phyloP scores from a whole-genome alignment of 345 rosid genomes.

The Citrus glauca region DNA sequence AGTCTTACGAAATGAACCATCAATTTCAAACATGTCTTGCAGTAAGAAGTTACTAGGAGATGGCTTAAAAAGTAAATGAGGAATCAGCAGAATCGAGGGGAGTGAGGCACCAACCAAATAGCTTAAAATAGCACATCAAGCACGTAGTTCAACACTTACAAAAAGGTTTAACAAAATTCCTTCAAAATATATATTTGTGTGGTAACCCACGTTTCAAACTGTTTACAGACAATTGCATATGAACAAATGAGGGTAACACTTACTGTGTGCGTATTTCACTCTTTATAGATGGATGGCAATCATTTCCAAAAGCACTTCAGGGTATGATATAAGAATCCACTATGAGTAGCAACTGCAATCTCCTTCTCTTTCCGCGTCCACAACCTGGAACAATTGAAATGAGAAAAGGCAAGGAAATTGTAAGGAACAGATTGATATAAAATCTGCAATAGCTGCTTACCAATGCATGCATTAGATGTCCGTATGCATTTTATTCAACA shows the following conservation, averaged over 20 bases:
- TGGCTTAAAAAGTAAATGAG: background rate
- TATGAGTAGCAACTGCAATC: constrained; percentile 75
- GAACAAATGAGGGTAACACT: constrained; percentile 22
- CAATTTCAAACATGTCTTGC: background rate
- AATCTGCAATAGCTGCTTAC: background rate
- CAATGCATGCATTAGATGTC: background rate
- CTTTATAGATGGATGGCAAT: constrained; percentile 45
- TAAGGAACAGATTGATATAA: background rate
- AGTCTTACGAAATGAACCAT: background rate
- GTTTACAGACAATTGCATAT: background rate
- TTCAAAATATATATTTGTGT: background rate
- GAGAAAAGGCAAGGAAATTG: background rate
- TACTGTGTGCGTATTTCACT: constrained; percentile 53
- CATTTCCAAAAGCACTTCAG: constrained; percentile 51
- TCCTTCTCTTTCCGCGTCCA: constrained; percentile 67
- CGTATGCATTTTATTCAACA: background rate
- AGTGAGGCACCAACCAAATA: background rate
- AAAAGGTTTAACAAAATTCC: background rate
- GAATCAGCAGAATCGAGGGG: no score
- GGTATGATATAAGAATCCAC: constrained; percentile 55
- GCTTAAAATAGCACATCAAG: background rate
- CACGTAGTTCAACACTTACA: background rate
- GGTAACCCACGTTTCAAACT: no score
- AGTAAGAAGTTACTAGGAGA: background rate
- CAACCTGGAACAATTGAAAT: constrained; percentile 42